Percentiles rank a stretch among this genome's conserved stretches.
Conservation (phyloP, 1,284 basidiomycete species). For the Cerrena zonata region DNA sequence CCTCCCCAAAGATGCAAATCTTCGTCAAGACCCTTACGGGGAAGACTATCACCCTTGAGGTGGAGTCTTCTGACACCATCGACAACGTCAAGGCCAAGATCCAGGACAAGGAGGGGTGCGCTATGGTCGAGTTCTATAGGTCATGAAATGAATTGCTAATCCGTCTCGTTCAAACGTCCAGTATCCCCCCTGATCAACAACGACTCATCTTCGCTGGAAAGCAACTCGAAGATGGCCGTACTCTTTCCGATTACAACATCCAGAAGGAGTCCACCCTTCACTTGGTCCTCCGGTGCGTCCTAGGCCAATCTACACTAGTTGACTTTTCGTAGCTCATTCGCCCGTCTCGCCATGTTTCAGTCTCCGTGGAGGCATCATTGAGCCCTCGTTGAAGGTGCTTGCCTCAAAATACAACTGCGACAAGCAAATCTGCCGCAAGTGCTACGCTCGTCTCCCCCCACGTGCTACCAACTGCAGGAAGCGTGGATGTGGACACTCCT, state of each 20-base stretch:
- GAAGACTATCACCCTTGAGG: slow-evolving; percentile 98
- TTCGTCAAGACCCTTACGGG: slow-evolving; percentile 96
- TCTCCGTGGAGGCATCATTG: slow-evolving; percentile 97
- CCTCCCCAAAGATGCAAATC: slow-evolving; percentile 71
- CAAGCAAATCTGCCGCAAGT: slow-evolving; percentile 99
- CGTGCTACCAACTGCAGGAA: slow-evolving; percentile 99
- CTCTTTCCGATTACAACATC: slow-evolving; percentile 94
- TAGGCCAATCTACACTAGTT: not conserved
- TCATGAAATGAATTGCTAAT: slow-evolving; percentile 5
- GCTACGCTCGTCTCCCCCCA: slow-evolving; percentile 97
- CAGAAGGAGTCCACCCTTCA: slow-evolving; percentile 99
- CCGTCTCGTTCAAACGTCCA: slow-evolving; percentile 21
- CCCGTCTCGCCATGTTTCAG: slow-evolving; percentile 38
- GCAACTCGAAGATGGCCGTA: slow-evolving; percentile 95
- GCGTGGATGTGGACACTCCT: slow-evolving; percentile 85
- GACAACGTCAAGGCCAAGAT: slow-evolving; percentile 91
- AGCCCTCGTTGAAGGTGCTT: slow-evolving; percentile 95
- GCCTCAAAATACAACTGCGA: slow-evolving; percentile 97
- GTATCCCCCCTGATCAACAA: slow-evolving; percentile 90
- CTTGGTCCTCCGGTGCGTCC: slow-evolving; percentile 81
- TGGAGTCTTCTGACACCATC: slow-evolving; percentile 93
- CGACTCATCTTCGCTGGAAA: slow-evolving; percentile 93
- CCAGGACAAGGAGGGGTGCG: slow-evolving; percentile 86
- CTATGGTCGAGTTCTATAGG: not conserved
- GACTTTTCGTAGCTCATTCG: slow-evolving; percentile 4